A percentile compares a stretch with the other conserved stretches of the same genome.
Conservation (phyloP, 2,329 filamentous ascomycete genomes). For the Aspergillus spinulosporus region DNA sequence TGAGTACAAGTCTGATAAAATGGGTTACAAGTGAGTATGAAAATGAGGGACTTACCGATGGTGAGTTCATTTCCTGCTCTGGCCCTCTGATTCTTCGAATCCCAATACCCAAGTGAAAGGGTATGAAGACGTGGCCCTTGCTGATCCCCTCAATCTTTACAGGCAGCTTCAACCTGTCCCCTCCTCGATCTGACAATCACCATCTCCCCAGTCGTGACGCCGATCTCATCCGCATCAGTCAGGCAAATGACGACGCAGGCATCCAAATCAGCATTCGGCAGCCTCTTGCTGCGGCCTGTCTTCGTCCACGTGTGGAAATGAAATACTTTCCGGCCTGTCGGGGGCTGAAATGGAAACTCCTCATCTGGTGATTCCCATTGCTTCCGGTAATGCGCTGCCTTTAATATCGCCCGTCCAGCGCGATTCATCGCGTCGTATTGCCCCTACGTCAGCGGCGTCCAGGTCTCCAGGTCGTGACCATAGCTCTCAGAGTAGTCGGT, state of each 20-base stretch:
- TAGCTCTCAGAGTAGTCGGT: constrained; percentile 39
- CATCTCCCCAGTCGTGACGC: constrained; percentile 32
- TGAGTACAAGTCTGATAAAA: background rate
- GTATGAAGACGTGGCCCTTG: constrained; percentile 40
- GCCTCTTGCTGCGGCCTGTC: constrained; percentile 32
- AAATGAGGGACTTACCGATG: constrained; percentile 26
- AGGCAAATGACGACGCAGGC: constrained; percentile 32
- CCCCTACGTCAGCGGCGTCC: constrained; percentile 31
- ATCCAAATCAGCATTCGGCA: constrained; percentile 34
- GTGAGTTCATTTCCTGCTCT: constrained; percentile 43
- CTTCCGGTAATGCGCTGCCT: constrained; percentile 34
- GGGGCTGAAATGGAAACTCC: constrained; percentile 36
- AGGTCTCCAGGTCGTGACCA: constrained; percentile 42
- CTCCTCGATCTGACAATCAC: constrained; percentile 34
- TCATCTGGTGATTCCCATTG: constrained; percentile 32
- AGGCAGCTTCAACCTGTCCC: constrained; percentile 32
- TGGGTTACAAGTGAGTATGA: background rate
- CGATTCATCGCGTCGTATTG: constrained; percentile 36
- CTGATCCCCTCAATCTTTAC: constrained; percentile 32
- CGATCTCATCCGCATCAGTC: constrained; percentile 29
- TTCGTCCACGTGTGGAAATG: constrained; percentile 44
- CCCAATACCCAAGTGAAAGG: constrained; percentile 44
- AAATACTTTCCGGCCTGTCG: constrained; percentile 36
- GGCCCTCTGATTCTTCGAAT: constrained; percentile 33
- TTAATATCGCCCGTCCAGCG: constrained; percentile 38